Percentiles rank a stretch among this genome's conserved stretches.
These are phyloP conservation scores for Malus hybrid DNA, from an alignment of 331 rosid species.

Conservation along the genomic window DNA sequence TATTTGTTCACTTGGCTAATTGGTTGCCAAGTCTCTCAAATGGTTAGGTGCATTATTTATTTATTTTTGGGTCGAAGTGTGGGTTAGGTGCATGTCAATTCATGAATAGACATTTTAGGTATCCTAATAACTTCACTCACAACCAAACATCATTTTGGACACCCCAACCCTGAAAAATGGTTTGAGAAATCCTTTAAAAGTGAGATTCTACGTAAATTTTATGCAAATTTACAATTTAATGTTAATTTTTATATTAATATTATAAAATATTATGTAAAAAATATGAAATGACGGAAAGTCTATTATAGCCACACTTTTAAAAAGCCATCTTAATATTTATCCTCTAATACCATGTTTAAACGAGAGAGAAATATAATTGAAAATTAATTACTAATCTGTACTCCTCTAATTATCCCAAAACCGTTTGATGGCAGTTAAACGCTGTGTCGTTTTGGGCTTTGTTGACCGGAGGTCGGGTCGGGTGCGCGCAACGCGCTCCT, in stretches of 20 bases:
- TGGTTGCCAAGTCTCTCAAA: background rate
- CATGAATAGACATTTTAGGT: background rate
- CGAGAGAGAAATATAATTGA: too few species aligned
- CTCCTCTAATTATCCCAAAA: too few species aligned
- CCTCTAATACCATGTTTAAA: too few species aligned
- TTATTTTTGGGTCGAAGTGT: too few species aligned
- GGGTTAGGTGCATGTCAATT: background rate
- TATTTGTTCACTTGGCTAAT: too few species aligned
- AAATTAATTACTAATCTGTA: too few species aligned
- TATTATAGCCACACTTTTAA: too few species aligned
- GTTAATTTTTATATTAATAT: fast-evolving
- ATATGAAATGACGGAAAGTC: too few species aligned
- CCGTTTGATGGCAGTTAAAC: background rate
- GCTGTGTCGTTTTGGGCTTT: background rate
- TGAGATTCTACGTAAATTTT: too few species aligned
- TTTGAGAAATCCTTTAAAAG: fast-evolving
- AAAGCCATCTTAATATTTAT: too few species aligned
- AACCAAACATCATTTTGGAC: background rate
- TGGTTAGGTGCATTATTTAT: background rate
- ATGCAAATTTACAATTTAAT: fast-evolving
- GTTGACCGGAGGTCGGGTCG: background rate
- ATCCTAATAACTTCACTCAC: background rate
- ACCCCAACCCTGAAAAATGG: background rate
- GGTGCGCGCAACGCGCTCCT: background rate
- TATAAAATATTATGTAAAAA: too few species aligned